Conservation (phyloP, 345 rosid genomes). For the Linum tenue region DNA sequence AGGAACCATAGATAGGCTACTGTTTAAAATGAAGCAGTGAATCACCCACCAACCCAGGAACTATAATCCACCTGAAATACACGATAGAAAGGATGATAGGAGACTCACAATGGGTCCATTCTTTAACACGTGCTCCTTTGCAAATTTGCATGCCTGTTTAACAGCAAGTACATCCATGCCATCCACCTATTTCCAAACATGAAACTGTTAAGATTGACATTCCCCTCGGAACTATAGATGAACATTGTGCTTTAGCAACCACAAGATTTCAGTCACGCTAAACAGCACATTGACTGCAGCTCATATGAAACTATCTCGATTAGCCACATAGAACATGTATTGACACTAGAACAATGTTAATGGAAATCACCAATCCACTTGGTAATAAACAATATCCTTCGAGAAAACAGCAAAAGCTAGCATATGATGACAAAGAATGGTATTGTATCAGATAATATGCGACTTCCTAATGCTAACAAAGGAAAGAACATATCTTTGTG, state of each 20-base stretch:
- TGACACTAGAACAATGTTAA: too few species aligned
- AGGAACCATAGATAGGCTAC: too few species aligned
- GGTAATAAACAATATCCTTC: too few species aligned
- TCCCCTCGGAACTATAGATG: too few species aligned
- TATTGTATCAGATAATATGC: background rate
- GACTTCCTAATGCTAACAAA: background rate
- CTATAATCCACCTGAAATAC: background rate
- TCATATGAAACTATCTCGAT: background rate
- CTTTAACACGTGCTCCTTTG: slow-evolving; percentile 80
- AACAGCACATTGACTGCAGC: background rate
- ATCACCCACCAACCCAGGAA: background rate
- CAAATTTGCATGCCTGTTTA: slow-evolving; percentile 92
- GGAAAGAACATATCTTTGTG: background rate
- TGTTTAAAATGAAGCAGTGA: too few species aligned
- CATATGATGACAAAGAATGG: background rate
- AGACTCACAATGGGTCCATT: slow-evolving; percentile 90
- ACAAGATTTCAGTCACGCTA: background rate
- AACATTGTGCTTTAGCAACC: too few species aligned
- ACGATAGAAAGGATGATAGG: background rate
- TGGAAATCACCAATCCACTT: too few species aligned
- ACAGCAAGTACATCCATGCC: slow-evolving; percentile 99
- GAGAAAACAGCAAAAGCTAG: too few species aligned
- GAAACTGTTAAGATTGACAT: background rate
- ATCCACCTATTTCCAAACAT: slow-evolving; percentile 51
- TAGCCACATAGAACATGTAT: background rate